phyloP scores from a whole-genome alignment of 2,329 filamentous ascomycete species.

The Fusarium redolens region DNA sequence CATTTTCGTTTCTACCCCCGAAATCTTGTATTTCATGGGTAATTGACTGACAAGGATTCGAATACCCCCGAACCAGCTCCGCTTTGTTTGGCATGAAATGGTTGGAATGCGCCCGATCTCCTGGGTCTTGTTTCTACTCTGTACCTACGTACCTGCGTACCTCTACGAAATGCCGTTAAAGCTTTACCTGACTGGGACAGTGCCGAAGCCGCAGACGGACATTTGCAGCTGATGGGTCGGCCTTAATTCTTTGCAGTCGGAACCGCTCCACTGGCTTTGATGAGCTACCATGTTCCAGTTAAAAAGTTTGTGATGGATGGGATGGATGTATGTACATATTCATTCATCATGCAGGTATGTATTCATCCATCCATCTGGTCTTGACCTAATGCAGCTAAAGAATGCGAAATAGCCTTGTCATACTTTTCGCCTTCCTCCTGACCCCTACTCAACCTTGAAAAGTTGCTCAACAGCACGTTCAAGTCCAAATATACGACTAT shows the following conservation, averaged over 20 bases:
- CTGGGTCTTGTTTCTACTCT: slow-evolving; percentile 34
- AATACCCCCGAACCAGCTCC: slow-evolving; percentile 33
- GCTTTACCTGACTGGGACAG: slow-evolving; percentile 32
- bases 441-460: slow-evolving; percentile 4
- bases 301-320: not conserved
- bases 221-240: slow-evolving; percentile 28
- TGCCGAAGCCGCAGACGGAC: slow-evolving; percentile 33
- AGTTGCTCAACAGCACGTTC: not conserved
- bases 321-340: not conserved
- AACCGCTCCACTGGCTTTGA: slow-evolving; percentile 32
- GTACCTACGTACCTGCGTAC: not conserved
- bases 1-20: slow-evolving; percentile 8
- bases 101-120: slow-evolving; percentile 34
- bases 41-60: slow-evolving; percentile 13
- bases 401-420: slow-evolving; percentile 32
- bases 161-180: slow-evolving; percentile 33
- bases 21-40: slow-evolving; percentile 15
- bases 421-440: slow-evolving; percentile 15
- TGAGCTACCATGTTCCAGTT: slow-evolving; percentile 16
- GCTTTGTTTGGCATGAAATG: slow-evolving; percentile 32
- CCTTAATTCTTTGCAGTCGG: slow-evolving; percentile 29
- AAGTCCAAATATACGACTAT: not conserved
- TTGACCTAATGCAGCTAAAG: slow-evolving; percentile 39
- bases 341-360: not conserved
- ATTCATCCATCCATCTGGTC: not conserved